Base-by-base conservation (phyloP, 768 basidiomycete species). In the Lyophyllum atratum region DNA sequence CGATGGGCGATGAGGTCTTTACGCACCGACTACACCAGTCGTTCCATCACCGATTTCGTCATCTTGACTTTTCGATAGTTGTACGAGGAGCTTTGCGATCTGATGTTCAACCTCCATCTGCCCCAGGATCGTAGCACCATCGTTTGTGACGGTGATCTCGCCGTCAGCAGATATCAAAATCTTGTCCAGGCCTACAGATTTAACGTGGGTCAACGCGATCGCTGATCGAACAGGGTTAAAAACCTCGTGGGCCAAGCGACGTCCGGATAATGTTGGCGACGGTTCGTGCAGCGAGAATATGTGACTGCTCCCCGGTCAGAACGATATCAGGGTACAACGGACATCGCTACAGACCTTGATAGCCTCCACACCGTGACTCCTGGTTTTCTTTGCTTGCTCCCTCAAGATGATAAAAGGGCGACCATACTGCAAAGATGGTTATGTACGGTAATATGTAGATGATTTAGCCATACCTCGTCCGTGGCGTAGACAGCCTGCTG, bases 41-140 rank as follows among this genome's bases (percentile, higher is more conserved):
- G 97, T 98, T 58, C 97, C 97, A 75, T 99, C 97, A 24, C 97
- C 97, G 70, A 99, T 96, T 78, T 99, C 97, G 72, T 99, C 97
- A 72, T 99, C 97, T 77, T 99, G 97, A 70, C 92, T 94, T 79
- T 95, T 96, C 17, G 93, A 95, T 40, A 98, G 80, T 68, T 98
- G 92, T 1, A 99, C 97, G 31, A 99, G 84, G 44, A 99, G 84
- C 75, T 97, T 99, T 58, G 97, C 97, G 68, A 99, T 96, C 77
- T 96, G 96, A 70, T 99, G 96, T 68, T 98, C 96, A 50, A 98
- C 95, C 72, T 97, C 93, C 95, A 99, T 98, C 78, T 98, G 96
- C 22, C 94, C 86, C 55, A 99, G 80, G 64, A 99, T 99, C 22
- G 97, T 99, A 6, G 97, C 97, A 49, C 97, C 97, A 74, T 99